Base-by-base conservation (phyloP, 306 rosid species). In the Rosa rugosa region DNA sequence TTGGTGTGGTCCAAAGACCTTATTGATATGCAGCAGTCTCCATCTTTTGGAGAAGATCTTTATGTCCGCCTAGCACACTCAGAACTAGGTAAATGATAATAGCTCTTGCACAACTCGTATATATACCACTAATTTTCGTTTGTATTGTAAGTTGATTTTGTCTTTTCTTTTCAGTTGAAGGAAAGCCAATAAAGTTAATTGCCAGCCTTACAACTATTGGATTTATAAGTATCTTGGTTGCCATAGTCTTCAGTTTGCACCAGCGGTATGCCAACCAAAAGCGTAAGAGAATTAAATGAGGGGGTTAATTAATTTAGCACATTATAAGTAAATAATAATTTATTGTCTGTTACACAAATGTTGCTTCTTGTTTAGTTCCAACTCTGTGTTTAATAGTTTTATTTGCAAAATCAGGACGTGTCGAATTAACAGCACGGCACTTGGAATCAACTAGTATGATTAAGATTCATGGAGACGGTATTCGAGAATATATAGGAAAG, bases 181-280 rank as follows among this genome's bases (percentile, higher is more conserved):
- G 67, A 22, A 27, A 74, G 27, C 66, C 51, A 8, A 44, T 9
- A 4, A 75, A 70, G 65, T 16, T 50, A 16, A 64, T 83, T 46
- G 45, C 75, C 44, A 63, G 10, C 76, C 40, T 83, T 5, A 2
- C 66, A 22, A 18, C 46, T 23, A 22, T 64, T 54, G 18, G 16
- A 2, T 57, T 10, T 4, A 12, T 17, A 1, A 42, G 40, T 20
- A 16, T 23, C 22, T 13, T 79, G 1, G 10, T 12, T 38, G 47
- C 16, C 20, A 5, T 72, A 11, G 3, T 62, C 1, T 69, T 47
- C 42, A 11, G 5, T 46, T 34, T 60, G 49, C 23, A 38, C 11
- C 22, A 64, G 41, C 0, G 40, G 62, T 11, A 49, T 51, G 42
- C 78, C 1, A 79, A 31, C 2, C 27, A 4, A 27, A 75, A 13